These are phyloP conservation scores for Penicillium hesseltinei DNA, from an alignment of 2,329 filamentous ascomycete species.

Conservation along the genomic window DNA sequence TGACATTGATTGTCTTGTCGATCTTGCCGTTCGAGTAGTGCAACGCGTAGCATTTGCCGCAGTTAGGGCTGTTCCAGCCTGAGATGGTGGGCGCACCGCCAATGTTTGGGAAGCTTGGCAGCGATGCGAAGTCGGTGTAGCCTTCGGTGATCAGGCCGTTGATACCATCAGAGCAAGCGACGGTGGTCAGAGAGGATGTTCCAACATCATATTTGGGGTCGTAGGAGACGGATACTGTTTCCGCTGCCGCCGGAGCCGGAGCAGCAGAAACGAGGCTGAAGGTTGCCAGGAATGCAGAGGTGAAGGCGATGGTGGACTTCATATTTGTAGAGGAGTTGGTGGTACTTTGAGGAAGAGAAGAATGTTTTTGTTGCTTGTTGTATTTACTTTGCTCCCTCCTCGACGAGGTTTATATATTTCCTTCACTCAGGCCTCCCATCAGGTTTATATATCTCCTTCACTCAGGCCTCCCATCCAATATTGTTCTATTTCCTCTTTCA, in stretches of 20 bases:
- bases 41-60: conserved; percentile 54
- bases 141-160: conserved; percentile 36
- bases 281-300: conserved; percentile 22
- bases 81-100: conserved; percentile 50
- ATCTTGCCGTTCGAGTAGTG: conserved; percentile 44
- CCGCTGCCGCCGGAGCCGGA: conserved; percentile 17
- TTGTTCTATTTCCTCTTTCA: conserved; percentile 11
- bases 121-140: conserved; percentile 42
- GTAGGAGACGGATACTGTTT: conserved; percentile 60
- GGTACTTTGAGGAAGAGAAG: not conserved
- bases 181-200: conserved; percentile 52
- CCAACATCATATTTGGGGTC: conserved; percentile 68
- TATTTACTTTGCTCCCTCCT: not conserved
- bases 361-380: conserved; percentile 1
- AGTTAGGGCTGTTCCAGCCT: conserved; percentile 49
- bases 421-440: not conserved
- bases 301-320: conserved; percentile 25
- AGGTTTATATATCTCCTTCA: conserved; percentile 15
- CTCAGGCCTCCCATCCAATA: conserved; percentile 1
- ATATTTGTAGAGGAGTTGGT: conserved; percentile 13
- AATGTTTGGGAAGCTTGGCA: conserved; percentile 50
- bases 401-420: conserved; percentile 16
- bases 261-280: conserved; percentile 25
- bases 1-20: conserved; percentile 46
- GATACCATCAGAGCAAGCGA: conserved; percentile 45